Conservation (phyloP, 2,329 filamentous ascomycete genomes). For the Ophiostoma novo-ulmi region DNA sequence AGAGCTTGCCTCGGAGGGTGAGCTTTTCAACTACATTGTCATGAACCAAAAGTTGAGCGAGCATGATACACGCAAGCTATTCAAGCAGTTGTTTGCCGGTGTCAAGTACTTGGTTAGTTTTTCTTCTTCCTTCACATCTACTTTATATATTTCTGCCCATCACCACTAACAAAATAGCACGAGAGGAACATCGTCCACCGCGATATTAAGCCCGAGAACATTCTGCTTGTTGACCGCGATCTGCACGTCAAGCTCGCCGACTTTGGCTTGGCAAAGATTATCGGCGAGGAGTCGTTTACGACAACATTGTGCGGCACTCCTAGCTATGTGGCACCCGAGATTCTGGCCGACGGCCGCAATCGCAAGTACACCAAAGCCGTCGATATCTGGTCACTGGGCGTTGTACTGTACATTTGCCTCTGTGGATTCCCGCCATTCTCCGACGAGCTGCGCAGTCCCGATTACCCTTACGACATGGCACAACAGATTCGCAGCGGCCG, state of each 20-base stretch:
- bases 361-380: slow-evolving; percentile 92
- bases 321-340: slow-evolving; percentile 93
- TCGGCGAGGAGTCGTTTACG: slow-evolving; percentile 96
- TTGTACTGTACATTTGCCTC: slow-evolving; percentile 93
- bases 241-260: slow-evolving; percentile 88
- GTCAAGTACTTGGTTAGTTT: slow-evolving; percentile 68
- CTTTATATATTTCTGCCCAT: neutral
- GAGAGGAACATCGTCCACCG: slow-evolving; percentile 96
- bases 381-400: slow-evolving; percentile 95
- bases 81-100: slow-evolving; percentile 85
- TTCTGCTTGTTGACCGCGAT: slow-evolving; percentile 78
- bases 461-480: slow-evolving; percentile 80
- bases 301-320: slow-evolving; percentile 96
- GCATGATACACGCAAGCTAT: slow-evolving; percentile 76
- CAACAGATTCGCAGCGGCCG: slow-evolving; percentile 84
- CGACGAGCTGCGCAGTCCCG: slow-evolving; percentile 75
- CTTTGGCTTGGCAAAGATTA: slow-evolving; percentile 96
- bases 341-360: slow-evolving; percentile 73
- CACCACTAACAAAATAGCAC: slow-evolving; percentile 43
- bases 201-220: slow-evolving; percentile 97
- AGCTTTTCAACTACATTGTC: slow-evolving; percentile 93
- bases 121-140: neutral
- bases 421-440: slow-evolving; percentile 97
- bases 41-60: slow-evolving; percentile 85
- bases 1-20: slow-evolving; percentile 85